These are phyloP conservation scores for Ramaria sp. DNA, from an alignment of 768 basidiomycete genomes.

Conservation along the genomic window DNA sequence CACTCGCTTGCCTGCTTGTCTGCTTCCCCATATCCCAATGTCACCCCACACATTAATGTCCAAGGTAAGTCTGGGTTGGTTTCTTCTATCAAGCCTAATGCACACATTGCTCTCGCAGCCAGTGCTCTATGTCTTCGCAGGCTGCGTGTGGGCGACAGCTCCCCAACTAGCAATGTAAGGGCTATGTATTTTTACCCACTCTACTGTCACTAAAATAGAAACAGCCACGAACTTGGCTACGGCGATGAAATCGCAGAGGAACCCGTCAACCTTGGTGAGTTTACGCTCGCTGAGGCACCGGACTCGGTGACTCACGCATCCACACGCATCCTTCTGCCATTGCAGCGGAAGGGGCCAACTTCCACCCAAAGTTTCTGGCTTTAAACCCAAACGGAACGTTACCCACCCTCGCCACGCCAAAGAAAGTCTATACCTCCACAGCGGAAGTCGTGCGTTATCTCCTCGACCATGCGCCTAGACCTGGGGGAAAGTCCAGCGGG, in stretches of 20 bases:
- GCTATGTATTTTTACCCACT: neutral
- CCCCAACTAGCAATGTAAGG: conserved; percentile 32
- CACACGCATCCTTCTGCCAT: neutral
- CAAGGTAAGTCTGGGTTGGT: neutral
- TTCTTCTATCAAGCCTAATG: neutral
- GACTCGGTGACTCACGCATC: neutral
- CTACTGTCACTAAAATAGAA: neutral
- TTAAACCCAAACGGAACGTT: conserved; percentile 35
- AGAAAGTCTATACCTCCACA: conserved; percentile 29
- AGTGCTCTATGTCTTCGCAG: conserved; percentile 25
- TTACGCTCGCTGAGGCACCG: neutral
- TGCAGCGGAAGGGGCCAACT: conserved; percentile 30
- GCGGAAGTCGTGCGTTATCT: conserved; percentile 31
- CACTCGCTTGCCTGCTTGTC: too few relatives aligned
- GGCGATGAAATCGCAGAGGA: conserved; percentile 24
- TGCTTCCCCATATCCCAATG: neutral
- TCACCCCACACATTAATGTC: neutral
- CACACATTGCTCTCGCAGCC: conserved; percentile 11
- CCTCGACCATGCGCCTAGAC: conserved; percentile 26
- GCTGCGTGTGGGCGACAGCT: conserved; percentile 31
- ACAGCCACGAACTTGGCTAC: conserved; percentile 34
- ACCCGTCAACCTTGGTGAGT: conserved; percentile 26
- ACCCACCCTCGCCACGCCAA: conserved; percentile 28
- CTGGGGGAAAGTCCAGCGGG: conserved; percentile 23
- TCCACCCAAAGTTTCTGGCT: conserved; percentile 32